Evolutionary conservation across 2,329 filamentous ascomycete genomes (phyloP).

Genomic region (Colletotrichum sp.): DNA sequence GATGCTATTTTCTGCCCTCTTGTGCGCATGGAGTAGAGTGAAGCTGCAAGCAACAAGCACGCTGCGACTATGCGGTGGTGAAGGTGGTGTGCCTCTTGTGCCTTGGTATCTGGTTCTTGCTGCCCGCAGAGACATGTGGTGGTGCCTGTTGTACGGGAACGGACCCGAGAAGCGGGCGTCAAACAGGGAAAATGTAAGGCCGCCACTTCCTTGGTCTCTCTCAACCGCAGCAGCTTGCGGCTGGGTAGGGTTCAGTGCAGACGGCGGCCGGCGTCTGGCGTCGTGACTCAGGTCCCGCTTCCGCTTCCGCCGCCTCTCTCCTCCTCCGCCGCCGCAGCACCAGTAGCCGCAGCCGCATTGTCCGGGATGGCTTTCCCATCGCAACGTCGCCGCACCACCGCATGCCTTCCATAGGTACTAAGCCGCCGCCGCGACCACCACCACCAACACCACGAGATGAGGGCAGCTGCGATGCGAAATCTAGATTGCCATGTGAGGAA

Average conservation of each 20-base stretch:
- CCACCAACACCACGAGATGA: background rate
- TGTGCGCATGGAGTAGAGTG: slow-evolving; percentile 8
- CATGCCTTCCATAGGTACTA: background rate
- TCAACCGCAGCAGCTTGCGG: background rate
- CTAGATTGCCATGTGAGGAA: background rate
- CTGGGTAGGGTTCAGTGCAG: background rate
- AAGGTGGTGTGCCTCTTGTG: background rate
- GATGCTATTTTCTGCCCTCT: slow-evolving; percentile 9
- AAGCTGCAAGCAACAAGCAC: background rate
- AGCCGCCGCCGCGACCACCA: background rate
- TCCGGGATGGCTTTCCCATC: background rate
- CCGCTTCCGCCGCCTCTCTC: background rate
- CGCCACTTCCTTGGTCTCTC: background rate
- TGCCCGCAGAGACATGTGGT: background rate
- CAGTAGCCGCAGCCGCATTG: background rate
- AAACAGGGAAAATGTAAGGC: background rate
- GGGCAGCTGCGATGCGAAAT: background rate
- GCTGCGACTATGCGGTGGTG: background rate
- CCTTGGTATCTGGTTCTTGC: background rate
- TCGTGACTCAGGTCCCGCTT: background rate
- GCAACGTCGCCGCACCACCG: background rate
- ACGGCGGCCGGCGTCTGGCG: background rate
- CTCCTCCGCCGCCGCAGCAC: background rate
- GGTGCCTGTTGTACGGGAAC: background rate
- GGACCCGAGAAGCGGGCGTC: background rate